Evolutionary conservation across 306 rosid species (phyloP), one percentile per base, ranked within the genome.

Genomic region (Adenanthera pavonina): DNA sequence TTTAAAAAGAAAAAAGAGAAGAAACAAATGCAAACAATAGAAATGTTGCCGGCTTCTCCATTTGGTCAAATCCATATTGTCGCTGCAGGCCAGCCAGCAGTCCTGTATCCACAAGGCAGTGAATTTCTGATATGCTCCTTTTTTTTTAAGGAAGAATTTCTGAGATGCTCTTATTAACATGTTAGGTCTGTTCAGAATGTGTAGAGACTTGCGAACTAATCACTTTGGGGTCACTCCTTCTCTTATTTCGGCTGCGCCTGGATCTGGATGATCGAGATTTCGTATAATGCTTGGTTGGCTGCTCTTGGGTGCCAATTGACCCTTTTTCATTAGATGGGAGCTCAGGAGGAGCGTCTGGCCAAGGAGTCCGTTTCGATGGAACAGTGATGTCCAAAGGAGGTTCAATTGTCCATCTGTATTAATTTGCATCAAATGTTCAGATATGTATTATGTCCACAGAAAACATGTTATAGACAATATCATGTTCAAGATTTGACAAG

Each of bases 321-420:
- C 76, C 80, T 68, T 88, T 90, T 38, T 89, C 98, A 36, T 76
- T 82, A 11, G 94, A 80, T 49, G 92, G 95, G 60, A 93, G 97
- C 84, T 96, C 99, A 11, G 97, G 99, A 73, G 97, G 99, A 80
- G 91, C 87, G 68, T 96, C 98, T 0, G 99, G 99, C 99, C 99
- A 96, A 52, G 97, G 97, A 17, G 97, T 93, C 65, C 86, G 93
- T 86, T 94, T 96, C 5, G 99, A 90, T 41, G 97, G 94, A 62
- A 94, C 90, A 0, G 92, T 96, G 79, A 96, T 87, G 83, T 96
- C 98, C 89, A 96, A 52, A 76, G 99, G 98, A 82, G 97, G 97
- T 77, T 94, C 97, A 56, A 93, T 91, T 20, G 88, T 88, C 99
- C 99, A 96, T 85, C 99, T 96, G 89, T 47, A 68, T 70, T 47